Percentiles rank a stretch among this genome's conserved stretches.
These are phyloP conservation scores for Diplocarpon mali DNA, from an alignment of 2,329 filamentous ascomycete species.

Conservation along the genomic window DNA sequence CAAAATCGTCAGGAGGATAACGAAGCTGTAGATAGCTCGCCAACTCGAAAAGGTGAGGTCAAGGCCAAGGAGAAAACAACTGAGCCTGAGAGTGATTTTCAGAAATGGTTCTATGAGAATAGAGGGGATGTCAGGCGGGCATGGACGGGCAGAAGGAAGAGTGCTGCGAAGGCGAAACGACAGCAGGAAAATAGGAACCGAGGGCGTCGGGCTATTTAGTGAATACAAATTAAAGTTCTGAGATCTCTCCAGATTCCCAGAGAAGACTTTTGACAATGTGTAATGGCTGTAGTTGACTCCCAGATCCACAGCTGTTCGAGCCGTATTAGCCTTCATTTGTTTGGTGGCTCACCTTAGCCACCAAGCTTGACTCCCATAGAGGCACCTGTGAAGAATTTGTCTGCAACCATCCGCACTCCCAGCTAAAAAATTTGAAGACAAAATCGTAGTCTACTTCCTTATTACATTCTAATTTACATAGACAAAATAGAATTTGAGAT, in stretches of 20 bases:
- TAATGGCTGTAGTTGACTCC: no score
- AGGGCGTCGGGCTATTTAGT: conserved; percentile 20
- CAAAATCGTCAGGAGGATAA: conserved; percentile 37
- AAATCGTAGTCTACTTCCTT: no score
- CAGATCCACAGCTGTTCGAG: no score
- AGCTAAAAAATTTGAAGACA: no score
- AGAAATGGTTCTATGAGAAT: conserved; percentile 59
- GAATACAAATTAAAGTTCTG: background rate
- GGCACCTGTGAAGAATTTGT: no score
- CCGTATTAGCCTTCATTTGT: no score
- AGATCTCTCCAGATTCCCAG: background rate
- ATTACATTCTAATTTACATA: background rate
- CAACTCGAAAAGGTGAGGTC: conserved; percentile 13
- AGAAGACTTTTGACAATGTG: background rate
- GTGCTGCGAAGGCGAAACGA: conserved; percentile 53
- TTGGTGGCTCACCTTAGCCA: no score
- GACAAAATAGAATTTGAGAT: background rate
- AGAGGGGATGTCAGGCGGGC: conserved; percentile 52
- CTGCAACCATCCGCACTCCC: no score
- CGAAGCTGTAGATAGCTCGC: conserved; percentile 19
- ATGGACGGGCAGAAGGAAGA: conserved; percentile 55
- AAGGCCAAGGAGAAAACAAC: conserved; percentile 15
- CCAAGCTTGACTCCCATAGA: no score
- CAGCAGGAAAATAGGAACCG: conserved; percentile 53
- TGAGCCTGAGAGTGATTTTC: conserved; percentile 39